A percentile compares a stretch with the other conserved stretches of the same genome.
phyloP scores from a whole-genome alignment of 768 basidiomycete genomes.

The Naganishia kalamii region DNA sequence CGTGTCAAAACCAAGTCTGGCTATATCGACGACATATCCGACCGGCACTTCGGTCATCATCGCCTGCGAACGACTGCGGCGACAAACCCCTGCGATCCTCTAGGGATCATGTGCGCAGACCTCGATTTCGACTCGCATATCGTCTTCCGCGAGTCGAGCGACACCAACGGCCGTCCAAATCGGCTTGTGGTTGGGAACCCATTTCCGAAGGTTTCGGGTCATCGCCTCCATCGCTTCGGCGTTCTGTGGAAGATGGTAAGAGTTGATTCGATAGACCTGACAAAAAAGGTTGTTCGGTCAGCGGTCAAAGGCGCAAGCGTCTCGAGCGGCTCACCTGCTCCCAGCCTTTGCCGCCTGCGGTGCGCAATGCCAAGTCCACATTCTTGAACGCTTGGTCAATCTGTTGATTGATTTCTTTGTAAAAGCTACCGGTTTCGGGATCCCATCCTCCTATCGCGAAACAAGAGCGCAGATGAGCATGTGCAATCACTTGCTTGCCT shows the following conservation, averaged over 20 bases:
- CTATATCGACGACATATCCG: no score
- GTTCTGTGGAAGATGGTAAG: slow-evolving; percentile 23
- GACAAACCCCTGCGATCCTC: no score
- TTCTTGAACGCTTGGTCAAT: slow-evolving; percentile 27
- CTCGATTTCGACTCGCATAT: slow-evolving; percentile 30
- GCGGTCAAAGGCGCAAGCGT: background rate
- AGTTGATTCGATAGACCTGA: slow-evolving; percentile 25
- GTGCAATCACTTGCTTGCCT: no score
- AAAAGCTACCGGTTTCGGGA: no score
- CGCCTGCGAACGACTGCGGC: no score
- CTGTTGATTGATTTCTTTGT: background rate
- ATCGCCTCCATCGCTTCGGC: slow-evolving; percentile 15
- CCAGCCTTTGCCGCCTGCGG: slow-evolving; percentile 28
- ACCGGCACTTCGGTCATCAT: no score
- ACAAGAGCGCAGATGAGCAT: no score
- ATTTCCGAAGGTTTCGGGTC: slow-evolving; percentile 17
- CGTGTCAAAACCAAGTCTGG: no score
- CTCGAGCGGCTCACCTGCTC: slow-evolving; percentile 18
- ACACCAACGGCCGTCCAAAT: slow-evolving; percentile 28
- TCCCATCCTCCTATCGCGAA: no score
- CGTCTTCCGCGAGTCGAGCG: slow-evolving; percentile 16
- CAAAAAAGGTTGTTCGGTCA: background rate
- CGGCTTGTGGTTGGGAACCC: slow-evolving; percentile 27
- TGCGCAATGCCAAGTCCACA: slow-evolving; percentile 23
- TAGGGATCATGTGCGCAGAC: slow-evolving; percentile 19